phyloP scores from a whole-genome alignment of 2,329 filamentous ascomycete species.

The Neofusicoccum sp. region DNA sequence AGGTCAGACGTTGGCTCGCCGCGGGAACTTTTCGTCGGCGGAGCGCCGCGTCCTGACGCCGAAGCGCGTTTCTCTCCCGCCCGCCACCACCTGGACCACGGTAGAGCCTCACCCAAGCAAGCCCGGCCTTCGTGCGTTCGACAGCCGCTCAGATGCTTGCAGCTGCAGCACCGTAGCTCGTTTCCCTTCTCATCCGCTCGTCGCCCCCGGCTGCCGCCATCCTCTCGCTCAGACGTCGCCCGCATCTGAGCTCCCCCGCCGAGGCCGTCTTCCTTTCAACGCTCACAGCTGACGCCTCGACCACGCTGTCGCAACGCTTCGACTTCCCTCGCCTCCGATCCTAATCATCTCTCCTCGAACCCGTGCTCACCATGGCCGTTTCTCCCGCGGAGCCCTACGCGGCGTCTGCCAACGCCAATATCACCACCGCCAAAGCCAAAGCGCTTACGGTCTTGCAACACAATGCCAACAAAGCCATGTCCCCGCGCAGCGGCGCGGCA shows the following conservation, averaged over 20 bases:
- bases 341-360: background rate
- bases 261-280: background rate
- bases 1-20: conserved; percentile 11
- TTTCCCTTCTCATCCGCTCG: background rate
- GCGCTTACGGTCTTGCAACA: conserved; percentile 34
- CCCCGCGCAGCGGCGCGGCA: conserved; percentile 25
- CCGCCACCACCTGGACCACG: too few relatives aligned
- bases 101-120: background rate
- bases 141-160: background rate
- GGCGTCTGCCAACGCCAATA: conserved; percentile 17
- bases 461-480: conserved; percentile 26
- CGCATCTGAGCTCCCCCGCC: conserved; percentile 2
- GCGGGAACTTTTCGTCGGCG: conserved; percentile 22
- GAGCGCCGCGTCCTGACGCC: conserved; percentile 5
- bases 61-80: too few relatives aligned
- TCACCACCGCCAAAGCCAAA: conserved; percentile 31
- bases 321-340: background rate
- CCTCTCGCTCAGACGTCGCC: background rate
- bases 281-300: conserved; percentile 20
- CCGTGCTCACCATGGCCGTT: conserved; percentile 24
- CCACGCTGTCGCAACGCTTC: conserved; percentile 18
- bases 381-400: conserved; percentile 20
- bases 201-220: background rate
- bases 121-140: too few relatives aligned
- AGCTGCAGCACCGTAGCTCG: background rate